A percentile compares a stretch with the other conserved stretches of the same genome.
Conservation (phyloP, 768 basidiomycete species). For the Fomitopsis serialis region DNA sequence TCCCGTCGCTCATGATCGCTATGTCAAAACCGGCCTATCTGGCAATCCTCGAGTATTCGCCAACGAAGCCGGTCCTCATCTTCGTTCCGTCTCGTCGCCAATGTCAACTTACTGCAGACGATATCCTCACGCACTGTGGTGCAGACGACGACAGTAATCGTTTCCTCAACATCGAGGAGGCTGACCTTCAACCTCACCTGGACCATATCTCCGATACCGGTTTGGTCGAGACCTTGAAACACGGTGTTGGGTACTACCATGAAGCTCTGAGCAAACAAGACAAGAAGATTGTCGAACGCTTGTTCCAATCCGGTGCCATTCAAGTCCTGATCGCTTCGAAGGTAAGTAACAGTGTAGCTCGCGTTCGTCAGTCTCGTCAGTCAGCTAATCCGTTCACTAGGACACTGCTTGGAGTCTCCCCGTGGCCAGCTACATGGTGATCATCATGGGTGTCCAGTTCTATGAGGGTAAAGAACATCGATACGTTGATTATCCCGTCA, state of each 20-base stretch:
- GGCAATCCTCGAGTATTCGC: conserved; percentile 83
- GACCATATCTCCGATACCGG: conserved; percentile 76
- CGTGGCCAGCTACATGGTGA: conserved; percentile 92
- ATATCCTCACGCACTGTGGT: conserved; percentile 81
- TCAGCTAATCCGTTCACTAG: conserved; percentile 30
- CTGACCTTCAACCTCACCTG: conserved; percentile 81
- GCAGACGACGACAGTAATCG: conserved; percentile 82
- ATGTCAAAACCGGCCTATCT: conserved; percentile 99
- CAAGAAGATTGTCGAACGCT: conserved; percentile 85
- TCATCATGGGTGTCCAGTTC: conserved; percentile 98
- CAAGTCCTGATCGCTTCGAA: conserved; percentile 93
- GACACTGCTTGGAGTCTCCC: conserved; percentile 97
- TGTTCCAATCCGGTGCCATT: conserved; percentile 93
- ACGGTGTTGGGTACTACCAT: conserved; percentile 94
- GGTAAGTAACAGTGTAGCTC: conserved; percentile 32
- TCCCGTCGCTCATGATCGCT: conserved; percentile 96
- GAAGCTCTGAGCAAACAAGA: conserved; percentile 91
- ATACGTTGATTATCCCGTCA: conserved; percentile 96
- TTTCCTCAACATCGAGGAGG: conserved; percentile 85
- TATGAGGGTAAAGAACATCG: conserved; percentile 98
- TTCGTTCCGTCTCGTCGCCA: conserved; percentile 94
- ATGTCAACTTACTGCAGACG: conserved; percentile 89
- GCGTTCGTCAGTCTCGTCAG: background rate
- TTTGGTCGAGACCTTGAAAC: conserved; percentile 75
- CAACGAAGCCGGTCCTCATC: conserved; percentile 80